These are phyloP conservation scores for Boletus fagicola DNA, from an alignment of 768 basidiomycete species.

Conservation along the genomic window DNA sequence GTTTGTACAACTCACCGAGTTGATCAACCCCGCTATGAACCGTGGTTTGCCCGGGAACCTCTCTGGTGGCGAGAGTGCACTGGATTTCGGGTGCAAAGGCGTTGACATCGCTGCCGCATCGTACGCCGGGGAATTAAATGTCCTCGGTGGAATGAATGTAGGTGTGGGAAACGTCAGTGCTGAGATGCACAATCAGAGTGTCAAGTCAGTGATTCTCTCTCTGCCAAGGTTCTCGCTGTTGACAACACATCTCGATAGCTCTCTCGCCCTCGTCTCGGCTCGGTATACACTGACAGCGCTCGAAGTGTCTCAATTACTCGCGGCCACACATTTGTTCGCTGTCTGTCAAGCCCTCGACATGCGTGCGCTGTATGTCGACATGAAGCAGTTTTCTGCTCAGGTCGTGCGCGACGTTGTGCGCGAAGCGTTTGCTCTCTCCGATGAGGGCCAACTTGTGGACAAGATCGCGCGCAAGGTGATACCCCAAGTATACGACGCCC, in stretches of 20 bases:
- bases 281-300: conserved; percentile 76
- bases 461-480: conserved; percentile 33
- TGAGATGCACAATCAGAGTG: conserved; percentile 90
- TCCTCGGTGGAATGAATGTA: conserved; percentile 70
- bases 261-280: conserved; percentile 79
- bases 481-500: conserved; percentile 43
- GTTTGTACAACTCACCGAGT: conserved; percentile 60
- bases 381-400: conserved; percentile 37
- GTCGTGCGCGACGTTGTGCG: conserved; percentile 22
- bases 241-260: conserved; percentile 41
- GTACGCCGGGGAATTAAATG: conserved; percentile 79
- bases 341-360: conserved; percentile 84
- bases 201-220: conserved; percentile 58
- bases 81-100: conserved; percentile 82
- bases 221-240: not conserved
- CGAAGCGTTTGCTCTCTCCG: conserved; percentile 13
- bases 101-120: conserved; percentile 82
- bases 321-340: conserved; percentile 72
- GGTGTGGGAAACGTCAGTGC: conserved; percentile 83
- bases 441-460: conserved; percentile 13
- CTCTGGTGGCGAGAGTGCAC: conserved; percentile 74
- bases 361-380: conserved; percentile 69
- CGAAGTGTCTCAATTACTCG: conserved; percentile 73
- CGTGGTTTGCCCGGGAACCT: conserved; percentile 80
- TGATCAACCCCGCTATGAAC: conserved; percentile 60